A percentile compares a stretch with the other conserved stretches of the same genome.
Evolutionary conservation across 1,284 basidiomycete genomes (phyloP).

Genomic region (Cryptococcus maquisensis): DNA sequence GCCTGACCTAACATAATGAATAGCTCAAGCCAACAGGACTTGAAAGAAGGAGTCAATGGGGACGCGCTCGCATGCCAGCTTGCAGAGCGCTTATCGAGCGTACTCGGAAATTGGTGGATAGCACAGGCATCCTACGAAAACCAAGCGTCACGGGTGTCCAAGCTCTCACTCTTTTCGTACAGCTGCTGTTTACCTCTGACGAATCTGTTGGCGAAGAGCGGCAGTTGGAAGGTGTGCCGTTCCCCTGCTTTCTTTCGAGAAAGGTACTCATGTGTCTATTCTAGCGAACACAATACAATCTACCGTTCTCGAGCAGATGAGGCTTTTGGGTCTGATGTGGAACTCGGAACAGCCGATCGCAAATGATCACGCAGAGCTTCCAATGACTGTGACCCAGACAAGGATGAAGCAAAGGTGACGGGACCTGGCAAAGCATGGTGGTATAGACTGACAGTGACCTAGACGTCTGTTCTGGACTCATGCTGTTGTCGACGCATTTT

Average conservation of each 20-base stretch:
- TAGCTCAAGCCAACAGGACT: conserved; percentile 26
- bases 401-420: conserved; percentile 26
- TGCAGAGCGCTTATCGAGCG: conserved; percentile 32
- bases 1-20: not conserved
- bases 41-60: conserved; percentile 32
- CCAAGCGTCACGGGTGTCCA: conserved; percentile 34
- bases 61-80: conserved; percentile 19
- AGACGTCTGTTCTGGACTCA: conserved; percentile 37
- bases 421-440: too few relatives aligned
- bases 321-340: conserved; percentile 28
- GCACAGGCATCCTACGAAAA: conserved; percentile 21
- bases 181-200: conserved; percentile 31
- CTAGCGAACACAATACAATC: conserved; percentile 27
- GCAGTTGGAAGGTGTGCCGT: conserved; percentile 30
- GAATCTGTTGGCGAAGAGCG: conserved; percentile 10
- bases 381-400: conserved; percentile 9
- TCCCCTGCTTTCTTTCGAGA: not conserved
- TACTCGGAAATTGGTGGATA: conserved; percentile 29
- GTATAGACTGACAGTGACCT: not conserved
- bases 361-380: conserved; percentile 13
- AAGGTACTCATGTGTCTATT: not conserved
- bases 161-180: conserved; percentile 29
- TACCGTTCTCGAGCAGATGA: conserved; percentile 30
- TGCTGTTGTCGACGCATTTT: conserved; percentile 29
- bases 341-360: conserved; percentile 15